phyloP scores from a whole-genome alignment of 768 basidiomycete species.

The Clitopilus hobsonii region DNA sequence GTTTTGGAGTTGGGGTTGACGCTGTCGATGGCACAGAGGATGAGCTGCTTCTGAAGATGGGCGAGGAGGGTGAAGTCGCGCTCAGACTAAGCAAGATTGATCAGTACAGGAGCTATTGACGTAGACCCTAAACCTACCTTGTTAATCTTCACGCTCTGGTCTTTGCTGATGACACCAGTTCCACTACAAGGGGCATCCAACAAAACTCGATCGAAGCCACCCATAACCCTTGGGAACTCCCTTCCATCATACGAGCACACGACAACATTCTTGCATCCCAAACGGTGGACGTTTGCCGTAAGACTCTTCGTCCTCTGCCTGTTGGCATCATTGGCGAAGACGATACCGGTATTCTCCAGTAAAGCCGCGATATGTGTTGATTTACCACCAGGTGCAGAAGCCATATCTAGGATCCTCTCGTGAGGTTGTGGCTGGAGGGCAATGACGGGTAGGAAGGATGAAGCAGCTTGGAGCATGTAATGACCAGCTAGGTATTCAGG shows the following conservation, averaged over 20 bases:
- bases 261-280: conserved; percentile 98
- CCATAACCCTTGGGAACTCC: conserved; percentile 98
- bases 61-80: conserved; percentile 95
- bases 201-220: conserved; percentile 96
- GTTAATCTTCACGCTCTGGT: conserved; percentile 95
- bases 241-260: conserved; percentile 96
- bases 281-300: conserved; percentile 92
- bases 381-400: conserved; percentile 97
- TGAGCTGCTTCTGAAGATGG: conserved; percentile 96
- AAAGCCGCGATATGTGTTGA: conserved; percentile 97
- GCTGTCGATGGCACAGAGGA: conserved; percentile 97
- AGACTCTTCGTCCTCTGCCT: conserved; percentile 94
- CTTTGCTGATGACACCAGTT: conserved; percentile 97
- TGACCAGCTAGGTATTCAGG: conserved; percentile 99
- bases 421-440: conserved; percentile 89
- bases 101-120: conserved; percentile 1
- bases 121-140: conserved; percentile 78
- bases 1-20: conserved; percentile 85
- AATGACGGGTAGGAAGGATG: conserved; percentile 98
- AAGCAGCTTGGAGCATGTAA: conserved; percentile 99
- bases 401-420: conserved; percentile 97
- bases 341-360: conserved; percentile 94
- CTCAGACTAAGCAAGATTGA: conserved; percentile 57
- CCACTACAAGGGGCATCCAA: conserved; percentile 97
- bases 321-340: conserved; percentile 97